These are phyloP conservation scores for Rhodotorula diobovata DNA, from an alignment of 768 basidiomycete genomes.

Conservation along the genomic window DNA sequence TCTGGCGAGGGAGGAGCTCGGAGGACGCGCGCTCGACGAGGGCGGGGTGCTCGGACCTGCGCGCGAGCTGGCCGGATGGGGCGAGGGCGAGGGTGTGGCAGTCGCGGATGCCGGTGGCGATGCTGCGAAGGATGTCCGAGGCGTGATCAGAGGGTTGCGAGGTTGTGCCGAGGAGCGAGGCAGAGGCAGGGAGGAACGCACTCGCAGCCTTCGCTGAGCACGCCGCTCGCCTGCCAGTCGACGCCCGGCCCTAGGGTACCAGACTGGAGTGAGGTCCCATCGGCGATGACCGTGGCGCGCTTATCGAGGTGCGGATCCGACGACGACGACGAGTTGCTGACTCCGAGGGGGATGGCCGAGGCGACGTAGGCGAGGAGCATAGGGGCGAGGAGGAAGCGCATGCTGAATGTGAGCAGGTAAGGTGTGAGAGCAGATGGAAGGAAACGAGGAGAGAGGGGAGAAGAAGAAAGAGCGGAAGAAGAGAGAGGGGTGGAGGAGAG, in stretches of 20 bases:
- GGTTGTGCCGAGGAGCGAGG: not conserved
- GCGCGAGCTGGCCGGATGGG: not conserved
- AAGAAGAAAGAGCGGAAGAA: too few relatives aligned
- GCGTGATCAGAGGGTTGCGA: not conserved
- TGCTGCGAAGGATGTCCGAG: not conserved
- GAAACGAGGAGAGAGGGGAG: too few relatives aligned
- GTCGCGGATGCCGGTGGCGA: conserved; percentile 1
- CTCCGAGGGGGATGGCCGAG: too few relatives aligned
- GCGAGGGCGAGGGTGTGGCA: conserved; percentile 10
- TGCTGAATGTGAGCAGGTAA: too few relatives aligned
- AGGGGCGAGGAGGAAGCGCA: too few relatives aligned
- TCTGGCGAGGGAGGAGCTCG: not conserved
- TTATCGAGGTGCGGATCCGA: not conserved
- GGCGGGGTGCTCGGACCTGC: not conserved
- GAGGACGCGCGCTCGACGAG: not conserved
- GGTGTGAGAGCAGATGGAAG: too few relatives aligned
- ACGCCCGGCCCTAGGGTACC: too few relatives aligned
- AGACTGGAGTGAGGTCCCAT: not conserved
- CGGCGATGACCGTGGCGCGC: not conserved
- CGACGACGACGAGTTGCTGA: too few relatives aligned
- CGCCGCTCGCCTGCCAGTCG: not conserved
- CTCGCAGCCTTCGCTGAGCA: not conserved
- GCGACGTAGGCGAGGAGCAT: too few relatives aligned
- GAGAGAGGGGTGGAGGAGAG: too few relatives aligned
- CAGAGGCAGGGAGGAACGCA: not conserved